Evolutionary conservation across 495 filamentous ascomycete genomes (phyloP).

Genomic region (Aspergillus funiculosus): DNA sequence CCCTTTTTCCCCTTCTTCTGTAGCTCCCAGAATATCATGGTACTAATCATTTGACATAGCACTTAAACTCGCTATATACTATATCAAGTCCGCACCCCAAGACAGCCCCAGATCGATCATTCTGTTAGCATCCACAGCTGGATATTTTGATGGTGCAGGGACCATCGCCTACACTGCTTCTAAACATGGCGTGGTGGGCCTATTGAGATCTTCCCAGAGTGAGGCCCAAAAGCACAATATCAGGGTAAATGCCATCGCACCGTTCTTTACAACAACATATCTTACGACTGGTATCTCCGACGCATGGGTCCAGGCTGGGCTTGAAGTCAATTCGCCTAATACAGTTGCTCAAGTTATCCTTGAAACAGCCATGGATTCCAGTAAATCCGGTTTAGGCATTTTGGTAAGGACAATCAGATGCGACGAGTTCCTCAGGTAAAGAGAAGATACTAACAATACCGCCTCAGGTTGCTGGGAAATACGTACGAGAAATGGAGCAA

Average conservation of each 20-base stretch:
- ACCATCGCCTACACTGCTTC: conserved; percentile 15
- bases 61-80: conserved; percentile 1
- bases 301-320: conserved; percentile 5
- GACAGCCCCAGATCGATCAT: neutral
- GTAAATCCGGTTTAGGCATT: conserved; percentile 9
- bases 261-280: conserved; percentile 14
- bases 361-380: conserved; percentile 13
- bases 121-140: neutral
- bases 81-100: neutral
- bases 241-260: conserved; percentile 16
- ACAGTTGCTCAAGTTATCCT: conserved; percentile 9
- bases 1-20: neutral
- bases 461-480: conserved; percentile 28
- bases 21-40: neutral
- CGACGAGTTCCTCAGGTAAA: too few relatives aligned
- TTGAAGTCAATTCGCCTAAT: conserved; percentile 10
- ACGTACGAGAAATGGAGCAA: conserved; percentile 24
- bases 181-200: conserved; percentile 16
- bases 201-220: conserved; percentile 12
- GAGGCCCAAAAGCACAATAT: conserved; percentile 5
- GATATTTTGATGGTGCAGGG: conserved; percentile 1
- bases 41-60: neutral
- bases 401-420: conserved; percentile 1
- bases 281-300: conserved; percentile 8
- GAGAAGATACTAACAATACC: neutral